Evolutionary conservation across 768 basidiomycete genomes (phyloP).

Genomic region (Podaxis rugospora): DNA sequence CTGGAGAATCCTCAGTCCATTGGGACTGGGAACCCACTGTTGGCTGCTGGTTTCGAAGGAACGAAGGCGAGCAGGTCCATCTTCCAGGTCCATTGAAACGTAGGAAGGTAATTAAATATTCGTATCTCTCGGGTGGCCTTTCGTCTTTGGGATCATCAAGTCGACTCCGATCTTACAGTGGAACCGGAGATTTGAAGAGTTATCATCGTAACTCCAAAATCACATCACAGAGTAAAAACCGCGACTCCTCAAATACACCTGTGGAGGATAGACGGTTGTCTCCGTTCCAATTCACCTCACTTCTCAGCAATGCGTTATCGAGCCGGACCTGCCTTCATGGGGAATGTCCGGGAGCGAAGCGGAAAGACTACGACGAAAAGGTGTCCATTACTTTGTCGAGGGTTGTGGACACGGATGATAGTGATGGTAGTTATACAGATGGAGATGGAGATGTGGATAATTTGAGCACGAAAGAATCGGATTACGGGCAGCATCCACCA

Average conservation of each 20-base stretch:
- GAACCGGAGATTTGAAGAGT: not conserved
- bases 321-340: conserved; percentile 31
- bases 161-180: not conserved
- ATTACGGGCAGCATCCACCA: conserved; percentile 6
- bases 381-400: not conserved
- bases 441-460: not conserved
- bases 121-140: not conserved
- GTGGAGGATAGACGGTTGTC: not conserved
- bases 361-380: not conserved
- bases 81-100: conserved; percentile 10
- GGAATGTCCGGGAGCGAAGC: not conserved
- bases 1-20: conserved; percentile 3
- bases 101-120: conserved; percentile 7
- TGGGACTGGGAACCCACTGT: conserved; percentile 49
- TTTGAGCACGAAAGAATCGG: not conserved
- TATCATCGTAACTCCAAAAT: not conserved
- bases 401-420: not conserved
- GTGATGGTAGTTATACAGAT: not conserved
- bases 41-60: conserved; percentile 38
- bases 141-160: not conserved
- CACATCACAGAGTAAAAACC: not conserved
- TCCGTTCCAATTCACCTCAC: conserved; percentile 25
- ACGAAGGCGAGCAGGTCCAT: conserved; percentile 19
- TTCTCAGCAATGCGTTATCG: conserved; percentile 35
- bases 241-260: not conserved